Evolutionary conservation across 1,139 yeast genomes (phyloP), one percentile per base, ranked within the genome.

Genomic region (Zygosaccharomyces pseudobailii): DNA sequence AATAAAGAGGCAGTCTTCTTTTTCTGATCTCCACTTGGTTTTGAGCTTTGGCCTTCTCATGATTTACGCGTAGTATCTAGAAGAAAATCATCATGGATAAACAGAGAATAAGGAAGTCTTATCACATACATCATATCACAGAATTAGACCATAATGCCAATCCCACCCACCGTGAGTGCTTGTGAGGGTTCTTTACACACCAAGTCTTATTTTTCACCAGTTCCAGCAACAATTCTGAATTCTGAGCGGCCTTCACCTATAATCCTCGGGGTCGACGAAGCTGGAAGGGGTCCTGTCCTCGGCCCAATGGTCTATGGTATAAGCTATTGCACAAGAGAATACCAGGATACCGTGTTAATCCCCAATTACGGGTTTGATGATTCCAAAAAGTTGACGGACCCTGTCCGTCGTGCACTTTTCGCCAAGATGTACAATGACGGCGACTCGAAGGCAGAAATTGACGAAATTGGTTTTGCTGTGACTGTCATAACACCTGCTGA

Each of bases 221-320:
- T 72, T 5, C 76, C 76, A 1, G 39, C 46, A 4, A 39, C 46
- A 4, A 51, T 68, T 8, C 33, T 40, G 5, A 47, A 47, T 3
- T 51, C 58, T 34, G 54, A 52, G 3, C 33, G 54, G 5, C 57
- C 55, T 5, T 38, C 71, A 68, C 56, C 62, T 0, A 50, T 58
- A 3, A 79, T 88, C 1, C 67, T 92, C 10, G 98, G 98, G 3
- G 95, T 92, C 1, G 98, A 92, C 65, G 99, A 92, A 65, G 98
- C 99, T 0, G 98, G 99, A 0, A 75, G 99, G 55, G 99, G 99
- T 0, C 98, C 99, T 0, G 97, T 94, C 0, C 62, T 92, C 44
- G 95, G 98, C 0, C 95, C 97, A 0, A 94, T 92, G 98, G 98
- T 94, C 1, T 92, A 92, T 60, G 96, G 96, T 1, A 72, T 88